Evolutionary conservation across 345 rosid genomes (phyloP).

Genomic region (Moricandia moricandioides): DNA sequence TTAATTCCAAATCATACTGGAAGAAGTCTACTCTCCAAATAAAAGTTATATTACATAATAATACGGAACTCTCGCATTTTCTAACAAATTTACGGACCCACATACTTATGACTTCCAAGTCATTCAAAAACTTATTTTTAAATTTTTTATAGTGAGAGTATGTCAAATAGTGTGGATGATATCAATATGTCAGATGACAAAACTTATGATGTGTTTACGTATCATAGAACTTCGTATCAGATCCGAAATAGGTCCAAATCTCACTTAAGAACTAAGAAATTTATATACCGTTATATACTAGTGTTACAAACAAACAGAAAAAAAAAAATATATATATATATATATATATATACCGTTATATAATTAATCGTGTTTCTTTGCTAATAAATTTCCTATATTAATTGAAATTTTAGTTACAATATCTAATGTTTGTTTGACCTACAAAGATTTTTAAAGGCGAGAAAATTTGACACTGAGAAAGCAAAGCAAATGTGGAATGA

Average conservation of each 20-base stretch:
- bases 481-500: slow-evolving; percentile 99
- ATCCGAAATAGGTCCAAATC: background rate
- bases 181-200: background rate
- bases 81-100: background rate
- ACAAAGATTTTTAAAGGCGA: slow-evolving; percentile 80
- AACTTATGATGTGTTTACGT: background rate
- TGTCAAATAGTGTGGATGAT: background rate
- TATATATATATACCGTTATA: background rate
- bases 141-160: background rate
- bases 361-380: background rate
- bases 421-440: background rate
- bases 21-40: background rate
- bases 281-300: background rate
- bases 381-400: background rate
- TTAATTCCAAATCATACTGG: background rate
- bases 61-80: background rate
- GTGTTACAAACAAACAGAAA: too few relatives aligned
- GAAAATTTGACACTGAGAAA: slow-evolving; percentile 86
- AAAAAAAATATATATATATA: too few relatives aligned
- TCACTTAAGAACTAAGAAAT: background rate
- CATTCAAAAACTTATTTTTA: background rate
- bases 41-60: background rate
- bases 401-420: background rate
- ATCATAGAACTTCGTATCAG: background rate
- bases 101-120: background rate